A percentile compares a stretch with the other conserved stretches of the same genome.
Evolutionary conservation across 768 basidiomycete genomes (phyloP).

Genomic region (Lyophyllum decastes): DNA sequence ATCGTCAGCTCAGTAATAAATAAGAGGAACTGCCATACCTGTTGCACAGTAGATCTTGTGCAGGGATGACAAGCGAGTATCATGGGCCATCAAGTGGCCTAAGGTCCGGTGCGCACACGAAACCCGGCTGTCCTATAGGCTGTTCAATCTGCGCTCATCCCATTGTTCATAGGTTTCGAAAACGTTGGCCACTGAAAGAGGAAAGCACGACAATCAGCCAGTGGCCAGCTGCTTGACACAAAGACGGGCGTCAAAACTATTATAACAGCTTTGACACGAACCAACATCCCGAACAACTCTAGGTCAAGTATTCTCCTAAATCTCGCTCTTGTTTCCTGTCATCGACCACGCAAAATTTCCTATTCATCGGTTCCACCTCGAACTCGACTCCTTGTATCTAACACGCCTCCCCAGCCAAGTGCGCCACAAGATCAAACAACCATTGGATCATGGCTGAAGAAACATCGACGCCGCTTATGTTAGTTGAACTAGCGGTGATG

Average conservation of each 20-base stretch:
- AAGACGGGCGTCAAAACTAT: constrained; percentile 3
- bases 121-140: neutral
- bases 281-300: neutral
- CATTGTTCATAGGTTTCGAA: neutral
- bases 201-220: constrained; percentile 1
- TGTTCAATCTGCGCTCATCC: neutral
- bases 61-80: neutral
- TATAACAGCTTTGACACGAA: constrained; percentile 1
- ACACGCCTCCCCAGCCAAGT: neutral
- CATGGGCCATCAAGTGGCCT: neutral
- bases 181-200: neutral
- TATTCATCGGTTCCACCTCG: neutral
- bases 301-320: neutral
- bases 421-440: constrained; percentile 11
- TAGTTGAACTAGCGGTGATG: neutral
- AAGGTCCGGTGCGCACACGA: neutral
- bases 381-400: neutral
- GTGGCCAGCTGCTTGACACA: constrained; percentile 4
- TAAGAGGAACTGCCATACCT: neutral
- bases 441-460: neutral
- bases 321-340: neutral
- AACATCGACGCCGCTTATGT: constrained; percentile 3
- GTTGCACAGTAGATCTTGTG: neutral
- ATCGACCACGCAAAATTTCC: neutral
- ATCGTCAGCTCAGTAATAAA: neutral